Evolutionary conservation across 345 rosid genomes (phyloP).

Genomic region (Heritiera fomes): DNA sequence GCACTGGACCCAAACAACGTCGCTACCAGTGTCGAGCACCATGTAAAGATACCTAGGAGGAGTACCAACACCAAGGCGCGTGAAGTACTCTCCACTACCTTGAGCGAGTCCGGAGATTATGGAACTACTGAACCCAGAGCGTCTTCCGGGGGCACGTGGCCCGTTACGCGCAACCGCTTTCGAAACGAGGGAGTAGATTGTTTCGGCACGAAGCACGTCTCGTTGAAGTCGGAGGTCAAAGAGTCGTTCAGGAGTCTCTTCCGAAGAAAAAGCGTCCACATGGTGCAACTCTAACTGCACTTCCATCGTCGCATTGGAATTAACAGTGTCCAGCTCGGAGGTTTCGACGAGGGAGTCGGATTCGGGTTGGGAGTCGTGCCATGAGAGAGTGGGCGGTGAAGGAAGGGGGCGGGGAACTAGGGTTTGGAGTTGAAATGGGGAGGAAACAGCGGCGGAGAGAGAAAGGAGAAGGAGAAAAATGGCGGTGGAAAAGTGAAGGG

Average conservation of each 20-base stretch:
- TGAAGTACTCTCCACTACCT: constrained; percentile 97
- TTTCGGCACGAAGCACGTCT: constrained; percentile 58
- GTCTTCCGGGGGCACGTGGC: constrained; percentile 31
- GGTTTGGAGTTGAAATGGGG: constrained; percentile 42
- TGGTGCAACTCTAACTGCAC: constrained; percentile 63
- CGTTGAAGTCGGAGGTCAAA: constrained; percentile 70
- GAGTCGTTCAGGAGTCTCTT: constrained; percentile 57
- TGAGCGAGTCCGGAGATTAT: constrained; percentile 87
- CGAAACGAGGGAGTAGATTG: constrained; percentile 44
- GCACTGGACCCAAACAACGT: constrained; percentile 93
- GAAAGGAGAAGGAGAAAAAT: constrained; percentile 26
- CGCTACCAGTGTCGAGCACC: constrained; percentile 96
- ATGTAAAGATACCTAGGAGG: constrained; percentile 78
- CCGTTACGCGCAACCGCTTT: constrained; percentile 31
- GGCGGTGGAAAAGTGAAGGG: constrained; percentile 36
- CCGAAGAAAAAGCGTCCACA: constrained; percentile 65
- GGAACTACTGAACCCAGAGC: constrained; percentile 63
- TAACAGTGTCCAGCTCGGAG: constrained; percentile 18
- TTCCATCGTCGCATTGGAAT: constrained; percentile 34
- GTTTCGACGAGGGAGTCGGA: constrained; percentile 23
- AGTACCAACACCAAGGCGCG: constrained; percentile 90
- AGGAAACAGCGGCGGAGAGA: constrained; percentile 26
- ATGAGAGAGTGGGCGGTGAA: constrained; percentile 40
- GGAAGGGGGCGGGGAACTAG: constrained; percentile 52
- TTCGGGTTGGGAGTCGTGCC: constrained; percentile 42